phyloP scores from a whole-genome alignment of 768 basidiomycete genomes.

The Xanthoconium stramineum region DNA sequence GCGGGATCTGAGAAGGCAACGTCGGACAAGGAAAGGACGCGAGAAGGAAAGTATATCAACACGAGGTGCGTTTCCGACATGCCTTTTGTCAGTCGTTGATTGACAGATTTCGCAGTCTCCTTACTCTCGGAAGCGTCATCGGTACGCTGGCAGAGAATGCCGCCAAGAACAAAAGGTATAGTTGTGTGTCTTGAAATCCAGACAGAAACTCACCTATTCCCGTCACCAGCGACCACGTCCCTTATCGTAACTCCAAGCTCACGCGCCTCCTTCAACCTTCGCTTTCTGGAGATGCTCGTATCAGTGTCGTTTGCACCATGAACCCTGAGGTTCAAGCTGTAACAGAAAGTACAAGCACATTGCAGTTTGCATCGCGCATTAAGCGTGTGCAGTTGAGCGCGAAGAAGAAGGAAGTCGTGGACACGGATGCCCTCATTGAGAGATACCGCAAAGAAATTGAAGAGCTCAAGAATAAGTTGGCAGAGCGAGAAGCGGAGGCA shows the following conservation, averaged over 20 bases:
- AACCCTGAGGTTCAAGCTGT: constrained; percentile 81
- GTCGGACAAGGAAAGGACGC: constrained; percentile 91
- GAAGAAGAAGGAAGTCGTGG: constrained; percentile 90
- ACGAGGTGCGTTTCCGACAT: constrained; percentile 50
- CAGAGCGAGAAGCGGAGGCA: constrained; percentile 67
- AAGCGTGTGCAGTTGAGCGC: constrained; percentile 87
- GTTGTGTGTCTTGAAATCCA: background rate
- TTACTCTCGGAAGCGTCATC: constrained; percentile 92
- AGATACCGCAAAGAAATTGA: constrained; percentile 95
- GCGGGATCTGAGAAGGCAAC: constrained; percentile 97
- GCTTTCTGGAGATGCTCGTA: constrained; percentile 90
- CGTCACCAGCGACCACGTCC: constrained; percentile 72
- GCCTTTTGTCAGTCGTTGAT: background rate
- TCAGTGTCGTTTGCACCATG: constrained; percentile 94
- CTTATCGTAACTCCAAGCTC: constrained; percentile 93
- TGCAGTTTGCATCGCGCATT: constrained; percentile 88
- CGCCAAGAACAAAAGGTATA: constrained; percentile 66
- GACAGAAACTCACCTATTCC: background rate
- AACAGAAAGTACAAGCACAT: constrained; percentile 81
- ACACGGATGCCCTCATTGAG: constrained; percentile 91
- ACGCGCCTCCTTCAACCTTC: constrained; percentile 94
- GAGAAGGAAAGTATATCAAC: constrained; percentile 97
- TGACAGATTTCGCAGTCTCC: constrained; percentile 48
- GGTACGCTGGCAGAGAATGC: constrained; percentile 89
- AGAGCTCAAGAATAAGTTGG: constrained; percentile 71